Evolutionary conservation across 306 rosid genomes (phyloP), one percentile per base, ranked within the genome.

Genomic region (Boehmeria nivea): DNA sequence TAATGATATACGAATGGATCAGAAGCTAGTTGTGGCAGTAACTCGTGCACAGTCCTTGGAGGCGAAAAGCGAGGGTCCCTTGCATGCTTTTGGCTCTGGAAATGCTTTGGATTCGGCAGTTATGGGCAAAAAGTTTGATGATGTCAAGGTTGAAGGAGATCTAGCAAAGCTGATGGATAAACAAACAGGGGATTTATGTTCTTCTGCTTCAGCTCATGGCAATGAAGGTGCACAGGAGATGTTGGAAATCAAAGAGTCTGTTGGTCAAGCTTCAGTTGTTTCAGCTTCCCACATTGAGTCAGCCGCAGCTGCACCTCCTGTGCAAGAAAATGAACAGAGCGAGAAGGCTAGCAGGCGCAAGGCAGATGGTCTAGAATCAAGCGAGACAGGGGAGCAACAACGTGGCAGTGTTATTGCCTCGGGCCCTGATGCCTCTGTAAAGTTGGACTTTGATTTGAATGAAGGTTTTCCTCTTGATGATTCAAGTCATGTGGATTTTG

Each of bases 381-480:
- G 56, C 21, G 78, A 45, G 51, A 59, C 63, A 6, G 64, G 39
- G 51, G 86, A 78, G 52, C 43, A 44, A 47, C 67, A 70, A 16
- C 54, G 43, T 5, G 39, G 66, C 26, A 31, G 43, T 66, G 76
- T 44, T 38, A 63, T 54, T 68, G 73, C 76, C 31, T 47, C 69
- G 12, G 69, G 59, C 43, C 53, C 81, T 7, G 87, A 76, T 73
- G 16, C 54, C 10, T 71, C 68, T 31, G 87, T 72, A 12, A 91
- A 67, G 64, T 65, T 87, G 56, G 91, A 87, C 74, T 93, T 93
- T 38, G 99, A 93, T 77, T 83, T 93, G 65, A 93, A 93, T 16
- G 99, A 87, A 62, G 95, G 95, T 26, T 87, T 77, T 60, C 78
- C 87, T 52, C 79, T 66, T 36, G 99, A 93, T 27, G 99, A 93